These are phyloP conservation scores for Brettanomyces bruxellensis DNA, from an alignment of 805 yeast species.

Conservation along the genomic window DNA sequence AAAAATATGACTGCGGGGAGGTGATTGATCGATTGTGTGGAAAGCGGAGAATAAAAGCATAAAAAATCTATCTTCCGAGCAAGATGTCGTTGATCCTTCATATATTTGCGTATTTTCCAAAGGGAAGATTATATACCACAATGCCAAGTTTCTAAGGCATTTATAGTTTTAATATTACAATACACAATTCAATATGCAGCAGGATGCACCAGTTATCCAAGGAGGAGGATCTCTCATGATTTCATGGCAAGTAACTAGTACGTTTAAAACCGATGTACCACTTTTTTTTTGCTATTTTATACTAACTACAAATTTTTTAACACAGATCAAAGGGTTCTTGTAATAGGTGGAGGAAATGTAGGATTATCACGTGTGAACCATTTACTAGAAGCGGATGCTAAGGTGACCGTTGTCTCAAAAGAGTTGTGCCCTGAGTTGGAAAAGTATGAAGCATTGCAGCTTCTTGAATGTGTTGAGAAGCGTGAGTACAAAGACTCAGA, in stretches of 20 bases:
- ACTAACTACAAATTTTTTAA: neutral
- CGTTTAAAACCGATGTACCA: conserved; percentile 10
- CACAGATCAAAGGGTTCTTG: conserved; percentile 49
- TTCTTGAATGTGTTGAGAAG: conserved; percentile 31
- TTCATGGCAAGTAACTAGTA: conserved; percentile 66
- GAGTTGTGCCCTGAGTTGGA: conserved; percentile 26
- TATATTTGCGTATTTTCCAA: conserved; percentile 3
- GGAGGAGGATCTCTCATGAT: conserved; percentile 51
- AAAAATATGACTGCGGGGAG: no score
- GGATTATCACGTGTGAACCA: conserved; percentile 64
- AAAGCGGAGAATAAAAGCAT: neutral
- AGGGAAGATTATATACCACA: neutral
- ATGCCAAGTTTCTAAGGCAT: no score
- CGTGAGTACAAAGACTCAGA: conserved; percentile 40
- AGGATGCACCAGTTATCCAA: conserved; percentile 7
- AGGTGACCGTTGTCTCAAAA: conserved; percentile 54
- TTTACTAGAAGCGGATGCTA: conserved; percentile 60
- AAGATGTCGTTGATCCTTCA: neutral
- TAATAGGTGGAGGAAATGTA: conserved; percentile 74
- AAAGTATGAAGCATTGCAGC: conserved; percentile 29
- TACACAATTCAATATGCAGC: no score
- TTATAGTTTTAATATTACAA: no score
- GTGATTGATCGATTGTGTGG: no score
- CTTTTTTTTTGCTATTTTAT: neutral
- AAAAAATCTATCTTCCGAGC: no score